Evolutionary conservation across 192 early-diverging fungal genomes (phyloP), one percentile per base, ranked within the genome.

Genomic region (Backusella westeae): DNA sequence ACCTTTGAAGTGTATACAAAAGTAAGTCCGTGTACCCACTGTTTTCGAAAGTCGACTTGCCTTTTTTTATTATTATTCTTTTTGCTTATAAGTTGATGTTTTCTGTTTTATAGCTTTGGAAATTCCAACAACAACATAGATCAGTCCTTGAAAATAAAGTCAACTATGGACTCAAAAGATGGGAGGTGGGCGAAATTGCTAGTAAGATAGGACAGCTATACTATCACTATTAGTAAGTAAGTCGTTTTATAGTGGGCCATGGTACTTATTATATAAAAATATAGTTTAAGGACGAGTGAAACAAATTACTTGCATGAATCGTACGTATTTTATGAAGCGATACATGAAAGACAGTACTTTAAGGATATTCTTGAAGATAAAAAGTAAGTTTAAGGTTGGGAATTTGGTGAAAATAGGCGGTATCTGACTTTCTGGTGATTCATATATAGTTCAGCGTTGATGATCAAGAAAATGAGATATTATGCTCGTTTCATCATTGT

Each of bases 401-500:
- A 32, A 32, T 32, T 32, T 23, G 23, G 23, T 29, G 19, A 2
- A 66, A 38, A 6, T 23, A 0, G 5, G n/a, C 4, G 8, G 2
- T 35, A 10, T 5, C 17, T 63, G 19, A 71, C 41, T 38, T 32
- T 44, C 10, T 32, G 32, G 32, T 32, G 32, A 32, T 32, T 32
- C 32, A 32, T 66, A 15, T 49, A 34, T 81, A 97, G 93, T 73
- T 90, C 96, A 6, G 91, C 94, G 14, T 81, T 99, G 10, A 93
- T 97, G 90, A 96, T 98, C 80, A 99, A 99, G 79, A 98, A 97
- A 72, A 89, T 99, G 73, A 92, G 98, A 15, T 99, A 97, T 81
- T 98, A 96, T 81, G 98, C 98, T 2, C 91, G 98, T 36, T 99
- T 97, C 83, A 99, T 97, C 39, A 95, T 99, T 36, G 97, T 98